These are phyloP conservation scores for Paratinospora sagittata DNA, from an alignment of 164 flowering plant genomes.

Conservation along the genomic window DNA sequence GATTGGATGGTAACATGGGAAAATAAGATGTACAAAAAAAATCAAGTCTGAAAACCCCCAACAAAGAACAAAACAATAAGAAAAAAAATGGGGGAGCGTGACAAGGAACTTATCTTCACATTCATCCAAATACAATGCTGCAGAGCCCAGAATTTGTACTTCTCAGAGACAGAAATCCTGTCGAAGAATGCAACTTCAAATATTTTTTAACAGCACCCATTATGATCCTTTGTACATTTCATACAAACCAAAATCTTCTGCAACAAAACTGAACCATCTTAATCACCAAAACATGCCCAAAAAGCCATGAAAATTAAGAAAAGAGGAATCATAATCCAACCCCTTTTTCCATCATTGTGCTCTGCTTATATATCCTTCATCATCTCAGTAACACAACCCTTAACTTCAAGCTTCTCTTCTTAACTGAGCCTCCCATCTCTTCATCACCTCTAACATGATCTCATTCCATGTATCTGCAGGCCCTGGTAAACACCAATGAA, in stretches of 20 bases:
- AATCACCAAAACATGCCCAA: too few species aligned
- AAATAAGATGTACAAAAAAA: too few species aligned
- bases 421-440: slow-evolving; percentile 40
- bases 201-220: background rate
- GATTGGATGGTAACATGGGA: too few species aligned
- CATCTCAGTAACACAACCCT: slow-evolving; percentile 6
- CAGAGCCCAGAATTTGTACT: background rate
- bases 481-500: slow-evolving; percentile 97
- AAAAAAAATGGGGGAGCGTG: too few species aligned
- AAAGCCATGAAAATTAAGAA: too few species aligned
- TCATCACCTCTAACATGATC: slow-evolving; percentile 57
- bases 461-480: slow-evolving; percentile 92
- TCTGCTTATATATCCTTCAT: too few species aligned
- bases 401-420: slow-evolving; percentile 9
- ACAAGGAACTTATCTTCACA: background rate
- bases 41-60: background rate
- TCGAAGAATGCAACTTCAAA: background rate
- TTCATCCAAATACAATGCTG: background rate
- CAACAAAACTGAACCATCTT: background rate
- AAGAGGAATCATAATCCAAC: background rate
- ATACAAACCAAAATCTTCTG: background rate
- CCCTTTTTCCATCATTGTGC: background rate
- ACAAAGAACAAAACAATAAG: too few species aligned
- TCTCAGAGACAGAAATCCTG: background rate
- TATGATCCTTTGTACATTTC: background rate